Base-by-base conservation (phyloP, 2,329 filamentous ascomycete species). In the Beauveria varroae region DNA sequence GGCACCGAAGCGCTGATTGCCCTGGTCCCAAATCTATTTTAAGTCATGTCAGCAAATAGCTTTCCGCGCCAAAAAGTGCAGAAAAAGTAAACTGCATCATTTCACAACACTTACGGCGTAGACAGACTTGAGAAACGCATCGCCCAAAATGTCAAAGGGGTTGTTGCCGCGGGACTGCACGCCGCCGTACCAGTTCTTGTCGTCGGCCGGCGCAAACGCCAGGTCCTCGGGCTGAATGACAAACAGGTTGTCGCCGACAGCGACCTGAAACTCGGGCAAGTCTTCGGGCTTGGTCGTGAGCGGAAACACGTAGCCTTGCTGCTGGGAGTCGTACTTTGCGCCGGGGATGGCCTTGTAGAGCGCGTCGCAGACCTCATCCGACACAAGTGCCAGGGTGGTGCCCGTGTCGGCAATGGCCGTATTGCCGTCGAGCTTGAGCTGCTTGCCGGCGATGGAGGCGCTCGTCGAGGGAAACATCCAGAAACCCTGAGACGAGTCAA, bases 401-500 rank as follows among this genome's bases (percentile, higher is more conserved):
- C 86, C 86, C 8, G 81, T 82, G 73, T 86, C 83, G 24, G 78
- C 75, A 61, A 84, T 80, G 34, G 77, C 75, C 67, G 74, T 75
- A 20, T 77, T 74, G n/a, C 44, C 51, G 26, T 14, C 26, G 83
- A 83, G 5, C 77, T 47, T 63, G 57, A 68, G 26, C 16, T 24
- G 20, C 20, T 55, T 61, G 20, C 51, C 18, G 41, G 66, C 68
- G 24, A 70, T 56, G 30, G 64, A 52, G 44, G 66, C 69, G 53
- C 67, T 65, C 16, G 58, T 47, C 24, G 66, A 64, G 6, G 65
- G 67, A 40, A 67, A 69, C 53, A 46, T 59, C 89, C 89, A 92
- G 76, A 86, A 90, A 12, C 88, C 89, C 28, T 78, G 74, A n/a
- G 79, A 79, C 20, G 78, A 79, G 70, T 90, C 83, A 63, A 91